Evolutionary conservation across 352 stramenopile genomes (phyloP), one percentile per base, ranked within the genome.

Genomic region (Thalassiosira ordinaria): DNA sequence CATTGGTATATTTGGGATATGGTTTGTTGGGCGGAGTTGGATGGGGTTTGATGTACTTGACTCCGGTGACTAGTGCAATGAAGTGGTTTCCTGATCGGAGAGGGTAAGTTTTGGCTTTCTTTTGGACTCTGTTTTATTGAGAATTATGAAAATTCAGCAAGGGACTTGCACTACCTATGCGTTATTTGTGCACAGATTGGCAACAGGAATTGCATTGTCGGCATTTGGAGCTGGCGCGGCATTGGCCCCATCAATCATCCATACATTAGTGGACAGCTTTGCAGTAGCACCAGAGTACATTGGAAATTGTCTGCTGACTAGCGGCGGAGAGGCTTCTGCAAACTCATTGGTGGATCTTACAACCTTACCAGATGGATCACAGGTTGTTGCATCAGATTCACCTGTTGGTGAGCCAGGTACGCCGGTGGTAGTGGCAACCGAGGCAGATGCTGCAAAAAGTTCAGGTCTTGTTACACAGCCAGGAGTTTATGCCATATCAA

Each of bases 11-110:
- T 77, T 24, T 82, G 20, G 89, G 82, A 20, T 91, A 90, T 76
- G 88, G 88, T 0, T 22, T 85, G 2, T 51, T 92, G 35, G 87
- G 83, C 35, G 88, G 89, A 6, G 82, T 91, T 5, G 81, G 80
- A 33, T 89, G 81, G 78, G 89, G 88, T 22, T 64, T 91, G 1
- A 84, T 90, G 67, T 94, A 94, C 63, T 70, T 91, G 11, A 84
- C 80, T 16, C 89, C 89, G 0, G 88, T 93, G 11, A 85, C 77
- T 7, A 76, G 74, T n/a, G 66, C 89, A 2, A 88, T 94, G 77
- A 86, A 87, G 41, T 93, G 88, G 87, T 92, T 93, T 75, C 87
- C 87, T 3, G 89, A 94, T 55, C 68, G 73, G n/a, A 80, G 87
- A 24, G 87, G 87, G 39, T 66, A 14, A 51, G 56, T 31, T 31